A percentile compares a stretch with the other conserved stretches of the same genome.
These are phyloP conservation scores for Stephania japonica DNA, from an alignment of 164 flowering plant genomes.

Conservation along the genomic window DNA sequence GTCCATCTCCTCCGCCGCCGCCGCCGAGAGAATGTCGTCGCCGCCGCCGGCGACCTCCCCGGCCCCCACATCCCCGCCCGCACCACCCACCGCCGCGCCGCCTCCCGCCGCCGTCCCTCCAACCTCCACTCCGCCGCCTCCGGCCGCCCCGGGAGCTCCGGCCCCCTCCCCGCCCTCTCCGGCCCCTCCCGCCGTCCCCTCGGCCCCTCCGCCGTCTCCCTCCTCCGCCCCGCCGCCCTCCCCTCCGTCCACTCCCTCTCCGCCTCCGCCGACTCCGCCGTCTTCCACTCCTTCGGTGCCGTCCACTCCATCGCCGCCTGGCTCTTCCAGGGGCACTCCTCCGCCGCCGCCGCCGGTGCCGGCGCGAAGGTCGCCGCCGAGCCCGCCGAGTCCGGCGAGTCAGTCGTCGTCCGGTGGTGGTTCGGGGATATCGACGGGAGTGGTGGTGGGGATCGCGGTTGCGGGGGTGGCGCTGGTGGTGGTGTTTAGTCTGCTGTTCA, in stretches of 20 bases:
- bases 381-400: slow-evolving; percentile 15
- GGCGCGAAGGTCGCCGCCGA: slow-evolving; percentile 24
- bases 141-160: slow-evolving; percentile 15
- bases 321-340: not conserved
- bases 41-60: slow-evolving; percentile 22
- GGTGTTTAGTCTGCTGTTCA: slow-evolving; percentile 31
- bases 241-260: slow-evolving; percentile 15
- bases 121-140: slow-evolving; percentile 7
- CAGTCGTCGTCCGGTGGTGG: not conserved
- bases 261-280: slow-evolving; percentile 17
- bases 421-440: slow-evolving; percentile 32
- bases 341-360: slow-evolving; percentile 27
- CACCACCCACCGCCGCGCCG: slow-evolving; percentile 19
- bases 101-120: slow-evolving; percentile 23
- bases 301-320: slow-evolving; percentile 19
- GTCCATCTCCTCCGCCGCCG: not conserved
- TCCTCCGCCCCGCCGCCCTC: slow-evolving; percentile 3
- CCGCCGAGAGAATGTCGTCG: slow-evolving; percentile 14
- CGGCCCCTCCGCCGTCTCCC: slow-evolving; percentile 14
- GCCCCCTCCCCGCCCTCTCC: slow-evolving; percentile 13
- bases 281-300: slow-evolving; percentile 28
- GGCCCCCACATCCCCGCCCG: slow-evolving; percentile 19
- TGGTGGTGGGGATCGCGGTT: slow-evolving; percentile 55
- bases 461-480: slow-evolving; percentile 45
- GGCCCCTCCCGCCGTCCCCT: slow-evolving; percentile 3